Evolutionary conservation across 2,329 filamentous ascomycete species (phyloP).

Genomic region (Alternaria gansuensis): DNA sequence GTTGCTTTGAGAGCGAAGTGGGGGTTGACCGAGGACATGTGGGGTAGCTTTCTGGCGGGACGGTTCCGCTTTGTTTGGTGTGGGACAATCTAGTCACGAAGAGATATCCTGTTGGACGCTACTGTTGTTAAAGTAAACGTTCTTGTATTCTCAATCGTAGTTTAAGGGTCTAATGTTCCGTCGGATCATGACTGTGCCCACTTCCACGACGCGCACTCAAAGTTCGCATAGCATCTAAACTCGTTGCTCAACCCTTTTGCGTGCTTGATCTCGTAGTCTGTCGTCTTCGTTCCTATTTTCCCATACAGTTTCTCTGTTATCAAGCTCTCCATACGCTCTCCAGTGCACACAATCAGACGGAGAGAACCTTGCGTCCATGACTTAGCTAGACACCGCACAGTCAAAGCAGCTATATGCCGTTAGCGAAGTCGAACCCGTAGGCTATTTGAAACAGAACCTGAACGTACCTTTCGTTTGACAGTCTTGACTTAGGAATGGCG

Average conservation of each 20-base stretch:
- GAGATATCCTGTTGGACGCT: neutral
- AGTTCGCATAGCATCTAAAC: conserved; percentile 82
- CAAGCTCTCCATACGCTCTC: conserved; percentile 75
- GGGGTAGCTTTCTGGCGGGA: conserved; percentile 29
- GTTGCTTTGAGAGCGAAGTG: conserved; percentile 16
- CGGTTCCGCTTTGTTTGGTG: conserved; percentile 12
- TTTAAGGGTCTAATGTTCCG: neutral
- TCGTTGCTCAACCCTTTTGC: conserved; percentile 80
- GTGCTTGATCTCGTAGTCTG: conserved; percentile 74
- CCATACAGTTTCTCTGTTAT: conserved; percentile 71
- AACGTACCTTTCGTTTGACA: conserved; percentile 77
- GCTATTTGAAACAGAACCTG: neutral
- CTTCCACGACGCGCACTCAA: conserved; percentile 65
- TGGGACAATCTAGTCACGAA: neutral
- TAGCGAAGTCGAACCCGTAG: conserved; percentile 8
- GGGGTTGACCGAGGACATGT: conserved; percentile 29
- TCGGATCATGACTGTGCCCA: conserved; percentile 35
- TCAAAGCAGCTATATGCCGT: conserved; percentile 69
- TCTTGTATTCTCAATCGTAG: neutral
- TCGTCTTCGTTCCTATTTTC: conserved; percentile 68
- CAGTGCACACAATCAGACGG: conserved; percentile 74
- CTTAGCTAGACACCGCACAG: conserved; percentile 75
- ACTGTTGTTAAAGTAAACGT: neutral
- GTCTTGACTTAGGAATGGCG: conserved; percentile 80
- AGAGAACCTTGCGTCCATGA: conserved; percentile 51